A percentile compares a stretch with the other conserved stretches of the same genome.
phyloP scores from a whole-genome alignment of 352 stramenopile genomes.

The Pythium chondricola region DNA sequence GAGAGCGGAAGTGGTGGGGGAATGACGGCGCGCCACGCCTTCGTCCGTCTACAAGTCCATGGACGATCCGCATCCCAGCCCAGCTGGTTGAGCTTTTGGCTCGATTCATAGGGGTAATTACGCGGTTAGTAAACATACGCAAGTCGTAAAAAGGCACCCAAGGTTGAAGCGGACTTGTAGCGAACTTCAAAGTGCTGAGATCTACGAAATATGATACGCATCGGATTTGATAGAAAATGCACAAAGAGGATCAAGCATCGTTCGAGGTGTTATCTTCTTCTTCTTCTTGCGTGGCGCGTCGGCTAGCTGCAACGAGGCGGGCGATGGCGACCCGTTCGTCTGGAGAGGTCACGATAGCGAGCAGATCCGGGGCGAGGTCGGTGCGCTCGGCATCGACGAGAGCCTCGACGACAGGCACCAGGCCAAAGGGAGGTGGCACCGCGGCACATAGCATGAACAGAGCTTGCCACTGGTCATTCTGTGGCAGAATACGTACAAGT shows the following conservation, averaged over 20 bases:
- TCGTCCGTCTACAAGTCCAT: too few species aligned
- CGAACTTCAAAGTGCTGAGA: too few species aligned
- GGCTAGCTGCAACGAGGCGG: constrained; percentile 18
- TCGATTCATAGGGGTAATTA: too few species aligned
- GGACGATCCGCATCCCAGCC: too few species aligned
- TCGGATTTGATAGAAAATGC: background rate
- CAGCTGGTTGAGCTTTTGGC: too few species aligned
- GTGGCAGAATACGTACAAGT: constrained; percentile 31
- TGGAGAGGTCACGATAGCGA: constrained; percentile 24
- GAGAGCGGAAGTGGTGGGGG: background rate
- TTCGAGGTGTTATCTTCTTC: background rate
- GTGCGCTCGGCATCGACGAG: constrained; percentile 37
- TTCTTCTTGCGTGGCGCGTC: constrained; percentile 8
- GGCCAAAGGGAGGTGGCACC: constrained; percentile 37
- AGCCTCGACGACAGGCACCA: constrained; percentile 33
- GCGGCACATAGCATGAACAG: constrained; percentile 30
- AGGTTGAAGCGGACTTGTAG: too few species aligned
- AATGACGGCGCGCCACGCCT: too few species aligned
- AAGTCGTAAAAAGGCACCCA: too few species aligned
- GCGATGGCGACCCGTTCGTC: constrained; percentile 32
- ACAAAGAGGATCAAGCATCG: background rate
- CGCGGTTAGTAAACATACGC: too few species aligned
- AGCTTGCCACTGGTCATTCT: constrained; percentile 43
- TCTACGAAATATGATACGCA: too few species aligned
- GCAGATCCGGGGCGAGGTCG: constrained; percentile 29